Evolutionary conservation across 139 green algal species (phyloP).

Genomic region (Chlorokybus atmophyticus): DNA sequence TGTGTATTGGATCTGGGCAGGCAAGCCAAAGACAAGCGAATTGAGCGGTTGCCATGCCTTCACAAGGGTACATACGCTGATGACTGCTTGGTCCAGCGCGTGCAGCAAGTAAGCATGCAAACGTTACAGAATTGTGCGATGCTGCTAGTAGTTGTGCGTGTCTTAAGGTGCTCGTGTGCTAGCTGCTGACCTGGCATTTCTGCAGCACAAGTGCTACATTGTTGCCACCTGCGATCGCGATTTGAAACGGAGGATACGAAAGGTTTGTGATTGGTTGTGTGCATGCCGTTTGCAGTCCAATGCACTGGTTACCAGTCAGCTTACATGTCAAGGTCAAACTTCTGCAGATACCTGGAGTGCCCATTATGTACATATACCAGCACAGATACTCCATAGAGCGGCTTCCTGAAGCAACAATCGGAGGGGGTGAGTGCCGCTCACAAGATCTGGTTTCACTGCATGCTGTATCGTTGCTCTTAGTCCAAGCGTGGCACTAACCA

Average conservation of each 20-base stretch:
- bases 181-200: background rate
- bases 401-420: conserved; percentile 91
- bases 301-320: background rate
- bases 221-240: conserved; percentile 96
- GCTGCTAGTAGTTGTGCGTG: too few relatives aligned
- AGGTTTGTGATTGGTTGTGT: conserved; percentile 31
- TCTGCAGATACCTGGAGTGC: conserved; percentile 80
- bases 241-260: conserved; percentile 80
- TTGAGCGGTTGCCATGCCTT: conserved; percentile 82
- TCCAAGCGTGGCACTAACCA: too few relatives aligned
- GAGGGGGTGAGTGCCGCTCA: conserved; percentile 65
- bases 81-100: conserved; percentile 89
- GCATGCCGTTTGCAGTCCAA: background rate
- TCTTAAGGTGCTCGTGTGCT: background rate
- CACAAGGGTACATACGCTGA: conserved; percentile 97
- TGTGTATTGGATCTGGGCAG: too few relatives aligned
- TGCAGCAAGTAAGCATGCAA: conserved; percentile 44
- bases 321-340: background rate
- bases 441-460: too few relatives aligned
- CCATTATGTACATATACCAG: conserved; percentile 92
- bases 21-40: conserved; percentile 71
- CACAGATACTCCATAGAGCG: conserved; percentile 91
- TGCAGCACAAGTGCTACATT: conserved; percentile 92
- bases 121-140: too few relatives aligned
- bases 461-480: too few relatives aligned